These are phyloP conservation scores for Suillus subluteus DNA, from an alignment of 768 basidiomycete genomes.

Conservation along the genomic window DNA sequence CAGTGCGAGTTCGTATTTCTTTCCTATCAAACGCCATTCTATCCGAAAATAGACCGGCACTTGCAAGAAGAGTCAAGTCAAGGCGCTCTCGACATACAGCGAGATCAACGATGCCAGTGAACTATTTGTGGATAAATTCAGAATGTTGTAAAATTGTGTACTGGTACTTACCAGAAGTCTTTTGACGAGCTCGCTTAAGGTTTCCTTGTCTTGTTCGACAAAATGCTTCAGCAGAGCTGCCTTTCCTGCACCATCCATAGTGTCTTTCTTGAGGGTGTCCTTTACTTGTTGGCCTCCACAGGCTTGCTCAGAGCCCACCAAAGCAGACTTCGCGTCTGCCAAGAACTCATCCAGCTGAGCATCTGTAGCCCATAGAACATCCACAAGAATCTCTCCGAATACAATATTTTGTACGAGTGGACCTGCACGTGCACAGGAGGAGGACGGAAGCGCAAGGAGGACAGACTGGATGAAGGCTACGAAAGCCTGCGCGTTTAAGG, in stretches of 20 bases:
- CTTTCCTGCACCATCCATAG: conserved; percentile 18
- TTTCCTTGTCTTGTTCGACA: conserved; percentile 67
- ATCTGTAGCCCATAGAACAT: conserved; percentile 83
- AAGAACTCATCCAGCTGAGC: conserved; percentile 73
- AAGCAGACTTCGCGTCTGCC: conserved; percentile 51
- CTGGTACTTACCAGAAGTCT: conserved; percentile 53
- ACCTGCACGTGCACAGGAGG: conserved; percentile 50
- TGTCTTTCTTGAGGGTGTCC: conserved; percentile 23
- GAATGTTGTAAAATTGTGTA: conserved; percentile 3
- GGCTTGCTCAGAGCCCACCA: conserved; percentile 36
- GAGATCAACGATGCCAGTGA: conserved; percentile 56
- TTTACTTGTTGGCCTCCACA: conserved; percentile 32
- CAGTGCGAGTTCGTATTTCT: conserved; percentile 79
- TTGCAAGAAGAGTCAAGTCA: conserved; percentile 64
- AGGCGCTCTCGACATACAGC: conserved; percentile 74
- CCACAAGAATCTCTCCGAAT: conserved; percentile 75
- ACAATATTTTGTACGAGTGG: conserved; percentile 44
- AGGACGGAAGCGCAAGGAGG: conserved; percentile 65
- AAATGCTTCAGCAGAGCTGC: conserved; percentile 51
- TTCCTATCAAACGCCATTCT: conserved; percentile 71
- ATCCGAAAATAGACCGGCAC: conserved; percentile 71
- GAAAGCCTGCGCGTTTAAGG: conserved; percentile 53
- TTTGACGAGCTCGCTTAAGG: conserved; percentile 59
- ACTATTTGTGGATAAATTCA: conserved; percentile 41
- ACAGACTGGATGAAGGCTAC: conserved; percentile 68